A percentile compares a stretch with the other conserved stretches of the same genome.
Evolutionary conservation across 106 monocot genomes (phyloP).

Genomic region (Cymbidium sinense): DNA sequence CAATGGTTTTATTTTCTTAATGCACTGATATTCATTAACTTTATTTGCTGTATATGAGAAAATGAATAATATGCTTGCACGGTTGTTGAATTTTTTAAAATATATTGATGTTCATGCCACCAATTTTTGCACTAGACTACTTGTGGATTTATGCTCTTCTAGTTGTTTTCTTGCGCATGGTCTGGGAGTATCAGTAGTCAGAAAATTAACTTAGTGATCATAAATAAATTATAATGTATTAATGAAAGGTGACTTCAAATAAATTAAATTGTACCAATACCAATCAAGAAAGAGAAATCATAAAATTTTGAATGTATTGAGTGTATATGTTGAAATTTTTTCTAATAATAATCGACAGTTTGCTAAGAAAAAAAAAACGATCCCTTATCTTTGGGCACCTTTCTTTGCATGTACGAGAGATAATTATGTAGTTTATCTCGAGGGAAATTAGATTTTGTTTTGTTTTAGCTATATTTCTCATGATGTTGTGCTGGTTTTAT

Average conservation of each 20-base stretch:
- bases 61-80: not conserved
- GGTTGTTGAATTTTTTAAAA: not conserved
- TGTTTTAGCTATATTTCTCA: too few species aligned
- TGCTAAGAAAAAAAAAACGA: too few species aligned
- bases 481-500: too few species aligned
- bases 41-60: not conserved
- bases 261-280: not conserved
- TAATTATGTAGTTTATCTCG: too few species aligned
- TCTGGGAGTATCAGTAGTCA: not conserved
- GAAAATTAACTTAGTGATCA: not conserved
- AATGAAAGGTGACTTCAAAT: not conserved
- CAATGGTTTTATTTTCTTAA: not conserved
- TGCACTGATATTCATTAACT: not conserved
- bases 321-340: not conserved
- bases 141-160: too few species aligned
- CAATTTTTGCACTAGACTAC: not conserved
- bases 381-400: too few species aligned
- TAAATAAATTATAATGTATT: not conserved
- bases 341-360: not conserved
- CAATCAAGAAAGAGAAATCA: not conserved
- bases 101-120: not conserved
- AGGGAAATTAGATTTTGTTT: too few species aligned
- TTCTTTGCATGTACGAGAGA: too few species aligned
- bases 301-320: not conserved
- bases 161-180: not conserved